Conservation (phyloP, 371 early-diverging fungal genomes). For the Cokeromyces recurvatus region DNA sequence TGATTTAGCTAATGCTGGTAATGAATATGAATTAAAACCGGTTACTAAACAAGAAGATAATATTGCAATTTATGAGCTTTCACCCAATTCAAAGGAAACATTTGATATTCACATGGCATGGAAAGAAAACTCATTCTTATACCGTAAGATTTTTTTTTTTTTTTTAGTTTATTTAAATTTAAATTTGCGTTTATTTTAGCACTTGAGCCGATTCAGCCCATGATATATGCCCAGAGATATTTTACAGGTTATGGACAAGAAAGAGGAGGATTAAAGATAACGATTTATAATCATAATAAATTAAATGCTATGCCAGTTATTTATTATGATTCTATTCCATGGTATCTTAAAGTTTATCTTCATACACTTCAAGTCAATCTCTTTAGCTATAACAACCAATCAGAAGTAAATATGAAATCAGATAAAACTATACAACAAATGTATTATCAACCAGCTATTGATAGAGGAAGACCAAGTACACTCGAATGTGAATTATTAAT, state of each 20-base stretch:
- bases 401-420: background rate
- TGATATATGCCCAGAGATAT: conserved; percentile 67
- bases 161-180: too few species aligned
- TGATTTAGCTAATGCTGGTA: conserved; percentile 31
- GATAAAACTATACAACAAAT: conserved; percentile 45
- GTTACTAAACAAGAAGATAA: conserved; percentile 4
- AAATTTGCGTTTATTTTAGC: conserved; percentile 13
- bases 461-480: conserved; percentile 76
- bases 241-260: conserved; percentile 84
- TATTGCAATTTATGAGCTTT: conserved; percentile 39
- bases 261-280: conserved; percentile 74
- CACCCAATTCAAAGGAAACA: conserved; percentile 11
- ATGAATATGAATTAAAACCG: conserved; percentile 36
- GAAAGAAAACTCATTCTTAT: conserved; percentile 31
- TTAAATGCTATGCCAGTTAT: conserved; percentile 40
- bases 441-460: conserved; percentile 71
- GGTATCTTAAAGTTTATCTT: conserved; percentile 86
- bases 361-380: conserved; percentile 73
- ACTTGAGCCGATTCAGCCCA: conserved; percentile 34
- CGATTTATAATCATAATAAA: conserved; percentile 61
- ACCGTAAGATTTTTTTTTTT: conserved; percentile 27
- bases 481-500: conserved; percentile 70
- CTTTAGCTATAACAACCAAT: conserved; percentile 9
- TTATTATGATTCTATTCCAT: conserved; percentile 82
- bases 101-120: conserved; percentile 46